These are phyloP conservation scores for Colletotrichum viniferum DNA, from an alignment of 2,329 filamentous ascomycete species.

Conservation along the genomic window DNA sequence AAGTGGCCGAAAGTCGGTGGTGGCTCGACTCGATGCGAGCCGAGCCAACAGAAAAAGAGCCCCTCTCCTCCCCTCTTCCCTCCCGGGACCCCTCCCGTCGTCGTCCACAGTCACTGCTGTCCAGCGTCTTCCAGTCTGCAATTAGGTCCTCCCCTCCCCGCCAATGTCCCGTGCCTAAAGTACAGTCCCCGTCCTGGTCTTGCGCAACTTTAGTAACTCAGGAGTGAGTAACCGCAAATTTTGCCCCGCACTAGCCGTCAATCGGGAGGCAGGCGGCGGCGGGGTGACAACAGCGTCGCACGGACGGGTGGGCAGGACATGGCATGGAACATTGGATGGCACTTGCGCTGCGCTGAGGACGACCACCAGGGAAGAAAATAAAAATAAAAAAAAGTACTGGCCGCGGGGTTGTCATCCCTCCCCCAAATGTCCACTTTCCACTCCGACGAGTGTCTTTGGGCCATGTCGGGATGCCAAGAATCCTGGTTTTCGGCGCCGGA, in stretches of 20 bases:
- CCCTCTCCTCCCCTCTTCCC: neutral
- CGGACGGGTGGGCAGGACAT: neutral
- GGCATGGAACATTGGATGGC: neutral
- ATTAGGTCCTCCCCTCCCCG: neutral
- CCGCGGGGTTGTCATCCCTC: neutral
- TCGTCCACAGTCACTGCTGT: neutral
- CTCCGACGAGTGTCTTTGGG: neutral
- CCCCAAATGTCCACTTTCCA: neutral
- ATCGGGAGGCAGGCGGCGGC: neutral
- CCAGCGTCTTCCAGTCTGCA: neutral
- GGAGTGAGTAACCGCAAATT: neutral
- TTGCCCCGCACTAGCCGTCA: neutral
- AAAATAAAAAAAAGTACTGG: neutral
- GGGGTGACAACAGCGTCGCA: neutral
- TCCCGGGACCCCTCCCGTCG: neutral
- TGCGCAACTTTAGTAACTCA: neutral
- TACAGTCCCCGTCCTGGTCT: neutral
- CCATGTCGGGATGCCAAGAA: neutral
- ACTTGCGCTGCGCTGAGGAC: neutral
- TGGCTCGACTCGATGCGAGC: neutral
- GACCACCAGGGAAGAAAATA: neutral
- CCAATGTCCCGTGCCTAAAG: neutral
- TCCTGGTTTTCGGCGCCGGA: neutral
- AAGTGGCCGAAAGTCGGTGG: slow-evolving; percentile 18
- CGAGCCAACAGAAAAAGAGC: neutral